Evolutionary conservation across 1,284 basidiomycete genomes (phyloP).

Genomic region (Malassezia furfur): DNA sequence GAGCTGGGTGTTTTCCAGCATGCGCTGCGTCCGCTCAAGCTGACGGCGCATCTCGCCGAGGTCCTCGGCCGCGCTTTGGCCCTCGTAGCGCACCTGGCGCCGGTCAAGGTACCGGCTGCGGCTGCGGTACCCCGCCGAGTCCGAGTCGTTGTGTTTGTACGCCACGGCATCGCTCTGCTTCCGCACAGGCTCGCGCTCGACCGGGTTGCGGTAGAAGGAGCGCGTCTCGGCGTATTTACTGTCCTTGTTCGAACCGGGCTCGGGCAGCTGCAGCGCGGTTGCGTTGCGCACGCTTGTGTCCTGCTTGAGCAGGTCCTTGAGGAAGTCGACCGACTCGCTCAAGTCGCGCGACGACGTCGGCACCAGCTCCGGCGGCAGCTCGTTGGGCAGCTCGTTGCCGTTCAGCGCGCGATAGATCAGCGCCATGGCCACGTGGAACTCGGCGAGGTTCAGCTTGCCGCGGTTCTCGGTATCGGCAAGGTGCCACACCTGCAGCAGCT

Average conservation of each 20-base stretch:
- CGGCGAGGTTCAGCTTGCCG: constrained; percentile 63
- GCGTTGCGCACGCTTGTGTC: constrained; percentile 54
- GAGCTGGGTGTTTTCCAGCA: constrained; percentile 66
- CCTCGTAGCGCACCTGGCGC: constrained; percentile 67
- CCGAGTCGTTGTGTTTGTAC: constrained; percentile 70
- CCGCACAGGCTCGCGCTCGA: constrained; percentile 49
- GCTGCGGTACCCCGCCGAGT: constrained; percentile 64
- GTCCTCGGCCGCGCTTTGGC: constrained; percentile 58
- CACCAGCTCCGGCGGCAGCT: constrained; percentile 76
- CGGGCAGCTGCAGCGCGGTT: constrained; percentile 49
- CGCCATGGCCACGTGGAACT: constrained; percentile 98
- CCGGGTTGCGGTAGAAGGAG: constrained; percentile 57
- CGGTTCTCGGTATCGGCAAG: constrained; percentile 43
- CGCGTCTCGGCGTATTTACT: constrained; percentile 57
- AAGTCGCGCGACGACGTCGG: constrained; percentile 88
- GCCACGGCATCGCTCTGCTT: constrained; percentile 76
- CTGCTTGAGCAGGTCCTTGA: constrained; percentile 80
- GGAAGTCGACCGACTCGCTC: constrained; percentile 77
- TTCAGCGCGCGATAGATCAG: constrained; percentile 77
- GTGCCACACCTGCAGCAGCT: constrained; percentile 83
- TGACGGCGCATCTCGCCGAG: constrained; percentile 77
- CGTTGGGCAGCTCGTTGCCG: constrained; percentile 79
- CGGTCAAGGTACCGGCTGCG: constrained; percentile 79
- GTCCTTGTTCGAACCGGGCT: constrained; percentile 43
- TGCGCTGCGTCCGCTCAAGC: constrained; percentile 68